These are phyloP conservation scores for Pogostemon cablin DNA, from an alignment of 257 asterid genomes.

Conservation along the genomic window DNA sequence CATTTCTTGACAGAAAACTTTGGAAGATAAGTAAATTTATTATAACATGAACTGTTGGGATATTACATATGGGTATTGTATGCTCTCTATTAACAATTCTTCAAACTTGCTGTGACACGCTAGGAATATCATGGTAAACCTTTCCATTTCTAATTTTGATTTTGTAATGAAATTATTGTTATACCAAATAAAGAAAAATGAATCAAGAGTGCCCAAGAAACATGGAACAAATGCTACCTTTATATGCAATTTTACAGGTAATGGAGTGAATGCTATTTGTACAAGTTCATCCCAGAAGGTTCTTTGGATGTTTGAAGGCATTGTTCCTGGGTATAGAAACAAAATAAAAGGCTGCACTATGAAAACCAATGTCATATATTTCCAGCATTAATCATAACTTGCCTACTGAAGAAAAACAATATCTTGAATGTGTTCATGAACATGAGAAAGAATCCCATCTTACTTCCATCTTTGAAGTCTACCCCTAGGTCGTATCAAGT, in stretches of 20 bases:
- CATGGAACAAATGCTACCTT: background rate
- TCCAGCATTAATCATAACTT: background rate
- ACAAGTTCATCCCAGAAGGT: too few species aligned
- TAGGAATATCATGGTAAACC: background rate
- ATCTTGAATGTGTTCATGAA: slow-evolving; percentile 32
- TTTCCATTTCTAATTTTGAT: background rate
- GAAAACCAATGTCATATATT: slow-evolving; percentile 1
- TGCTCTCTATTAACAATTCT: too few species aligned
- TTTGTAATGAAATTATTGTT: background rate
- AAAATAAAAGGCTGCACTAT: slow-evolving; percentile 7
- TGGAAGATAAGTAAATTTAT: too few species aligned
- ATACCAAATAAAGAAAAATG: background rate
- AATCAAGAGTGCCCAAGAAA: background rate
- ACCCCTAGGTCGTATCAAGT: slow-evolving; percentile 63
- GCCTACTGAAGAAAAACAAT: slow-evolving; percentile 7
- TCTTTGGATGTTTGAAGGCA: too few species aligned
- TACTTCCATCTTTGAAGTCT: slow-evolving; percentile 60
- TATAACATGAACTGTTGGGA: too few species aligned
- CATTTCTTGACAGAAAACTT: too few species aligned
- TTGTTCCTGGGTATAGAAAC: background rate
- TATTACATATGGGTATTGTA: too few species aligned
- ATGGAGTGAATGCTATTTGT: background rate
- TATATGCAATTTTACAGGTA: background rate
- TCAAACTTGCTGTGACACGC: too few species aligned
- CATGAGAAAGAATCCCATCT: slow-evolving; percentile 26